Evolutionary conservation across 305 asterid genomes (phyloP).

Genomic region (Solanum hybrid): DNA sequence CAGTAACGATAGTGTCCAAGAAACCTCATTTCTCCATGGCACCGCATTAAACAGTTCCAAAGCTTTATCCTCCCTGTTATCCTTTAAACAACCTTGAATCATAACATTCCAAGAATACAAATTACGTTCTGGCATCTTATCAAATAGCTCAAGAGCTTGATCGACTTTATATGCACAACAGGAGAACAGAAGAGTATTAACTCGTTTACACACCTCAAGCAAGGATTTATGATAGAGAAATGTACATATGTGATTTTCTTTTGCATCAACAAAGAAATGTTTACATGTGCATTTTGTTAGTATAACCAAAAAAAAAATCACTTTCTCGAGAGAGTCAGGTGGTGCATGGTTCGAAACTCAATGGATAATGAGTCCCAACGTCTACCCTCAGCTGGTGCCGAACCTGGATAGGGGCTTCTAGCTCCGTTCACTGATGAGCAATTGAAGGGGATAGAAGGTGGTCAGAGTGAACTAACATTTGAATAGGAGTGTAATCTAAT

Average conservation of each 20-base stretch:
- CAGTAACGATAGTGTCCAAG: constrained; percentile 74
- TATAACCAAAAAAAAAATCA: background rate
- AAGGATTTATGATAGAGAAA: background rate
- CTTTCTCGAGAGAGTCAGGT: background rate
- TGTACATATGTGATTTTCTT: background rate
- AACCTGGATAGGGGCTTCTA: background rate
- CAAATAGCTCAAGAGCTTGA: constrained; percentile 51
- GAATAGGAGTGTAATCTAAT: background rate
- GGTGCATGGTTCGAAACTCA: background rate
- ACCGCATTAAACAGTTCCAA: constrained; percentile 26
- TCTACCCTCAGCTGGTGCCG: background rate
- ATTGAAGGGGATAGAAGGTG: background rate
- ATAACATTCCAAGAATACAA: constrained; percentile 59
- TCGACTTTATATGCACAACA: constrained; percentile 17
- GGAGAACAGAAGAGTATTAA: background rate
- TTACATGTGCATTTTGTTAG: background rate
- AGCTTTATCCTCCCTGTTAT: constrained; percentile 18
- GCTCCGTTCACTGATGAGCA: background rate
- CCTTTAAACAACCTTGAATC: constrained; percentile 45
- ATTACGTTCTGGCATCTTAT: constrained; percentile 47
- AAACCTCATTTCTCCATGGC: constrained; percentile 50
- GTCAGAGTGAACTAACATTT: background rate
- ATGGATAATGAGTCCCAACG: background rate
- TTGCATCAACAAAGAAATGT: background rate
- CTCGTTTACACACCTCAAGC: background rate